phyloP scores from a whole-genome alignment of 2,329 filamentous ascomycete genomes.

The Cladobotryum protrusum region DNA sequence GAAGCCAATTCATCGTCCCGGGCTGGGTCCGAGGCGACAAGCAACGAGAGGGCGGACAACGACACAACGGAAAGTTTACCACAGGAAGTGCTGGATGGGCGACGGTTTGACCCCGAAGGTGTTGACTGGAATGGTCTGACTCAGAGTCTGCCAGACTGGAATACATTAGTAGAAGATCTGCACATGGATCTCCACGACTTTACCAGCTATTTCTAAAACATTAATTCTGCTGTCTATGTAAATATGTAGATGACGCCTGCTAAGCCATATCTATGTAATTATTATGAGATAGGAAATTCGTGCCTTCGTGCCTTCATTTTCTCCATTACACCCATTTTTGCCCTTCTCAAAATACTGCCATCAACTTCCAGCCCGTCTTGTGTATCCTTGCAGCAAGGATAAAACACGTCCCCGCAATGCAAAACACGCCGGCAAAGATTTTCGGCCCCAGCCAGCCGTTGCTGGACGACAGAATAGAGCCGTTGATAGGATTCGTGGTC shows the following conservation, averaged over 20 bases:
- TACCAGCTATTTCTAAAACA: constrained; percentile 10
- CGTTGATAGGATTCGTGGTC: constrained; percentile 51
- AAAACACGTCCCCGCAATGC: constrained; percentile 23
- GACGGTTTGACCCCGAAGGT: constrained; percentile 9
- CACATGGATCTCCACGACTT: constrained; percentile 12
- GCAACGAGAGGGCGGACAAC: neutral
- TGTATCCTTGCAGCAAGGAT: constrained; percentile 20
- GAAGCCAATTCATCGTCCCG: neutral
- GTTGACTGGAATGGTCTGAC: constrained; percentile 9
- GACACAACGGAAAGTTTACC: neutral
- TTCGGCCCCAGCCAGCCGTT: constrained; percentile 30
- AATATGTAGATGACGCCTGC: no score
- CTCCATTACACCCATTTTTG: neutral
- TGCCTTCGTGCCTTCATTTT: neutral
- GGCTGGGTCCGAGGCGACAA: neutral
- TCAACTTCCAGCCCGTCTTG: constrained; percentile 21
- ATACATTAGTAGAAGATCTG: constrained; percentile 10
- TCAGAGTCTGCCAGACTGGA: constrained; percentile 12
- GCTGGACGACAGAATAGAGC: constrained; percentile 31
- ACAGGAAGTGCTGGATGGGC: constrained; percentile 3
- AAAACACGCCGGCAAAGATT: constrained; percentile 30
- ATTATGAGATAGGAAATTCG: no score
- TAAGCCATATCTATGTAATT: no score
- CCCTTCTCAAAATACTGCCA: constrained; percentile 19
- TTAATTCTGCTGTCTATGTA: no score